Evolutionary conservation across 257 asterid species (phyloP).

Genomic region (Solanum raphanifolium): DNA sequence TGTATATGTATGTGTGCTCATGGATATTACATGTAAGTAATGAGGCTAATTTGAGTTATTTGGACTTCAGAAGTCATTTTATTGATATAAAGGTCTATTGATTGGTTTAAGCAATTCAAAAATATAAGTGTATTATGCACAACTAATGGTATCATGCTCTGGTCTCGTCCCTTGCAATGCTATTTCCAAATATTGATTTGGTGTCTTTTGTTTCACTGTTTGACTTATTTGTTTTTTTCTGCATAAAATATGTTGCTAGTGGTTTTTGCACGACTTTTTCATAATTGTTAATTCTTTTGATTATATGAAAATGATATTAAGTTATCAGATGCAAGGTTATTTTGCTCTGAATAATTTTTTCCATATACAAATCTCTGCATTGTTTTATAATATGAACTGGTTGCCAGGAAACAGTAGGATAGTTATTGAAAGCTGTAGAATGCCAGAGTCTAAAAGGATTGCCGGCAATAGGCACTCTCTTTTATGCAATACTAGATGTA

Average conservation of each 20-base stretch:
- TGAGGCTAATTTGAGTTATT: neutral
- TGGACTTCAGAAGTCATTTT: neutral
- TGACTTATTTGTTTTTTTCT: neutral
- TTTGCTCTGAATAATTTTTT: neutral
- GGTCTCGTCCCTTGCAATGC: neutral
- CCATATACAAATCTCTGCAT: neutral
- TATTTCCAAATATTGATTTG: neutral
- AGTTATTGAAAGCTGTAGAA: neutral
- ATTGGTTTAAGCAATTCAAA: neutral
- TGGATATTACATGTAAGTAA: neutral
- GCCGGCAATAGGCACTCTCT: neutral
- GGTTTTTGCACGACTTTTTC: neutral
- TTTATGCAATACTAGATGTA: neutral
- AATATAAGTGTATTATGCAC: neutral
- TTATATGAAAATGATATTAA: neutral
- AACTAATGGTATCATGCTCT: neutral
- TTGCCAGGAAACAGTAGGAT: neutral
- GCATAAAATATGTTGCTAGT: neutral
- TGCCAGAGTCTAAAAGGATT: neutral
- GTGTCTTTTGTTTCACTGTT: neutral
- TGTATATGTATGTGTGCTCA: neutral
- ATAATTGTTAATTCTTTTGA: neutral
- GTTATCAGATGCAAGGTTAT: neutral
- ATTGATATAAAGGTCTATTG: neutral
- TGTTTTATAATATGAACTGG: neutral